These are phyloP conservation scores for Acacia confusa DNA, from an alignment of 306 rosid genomes.

Conservation along the genomic window DNA sequence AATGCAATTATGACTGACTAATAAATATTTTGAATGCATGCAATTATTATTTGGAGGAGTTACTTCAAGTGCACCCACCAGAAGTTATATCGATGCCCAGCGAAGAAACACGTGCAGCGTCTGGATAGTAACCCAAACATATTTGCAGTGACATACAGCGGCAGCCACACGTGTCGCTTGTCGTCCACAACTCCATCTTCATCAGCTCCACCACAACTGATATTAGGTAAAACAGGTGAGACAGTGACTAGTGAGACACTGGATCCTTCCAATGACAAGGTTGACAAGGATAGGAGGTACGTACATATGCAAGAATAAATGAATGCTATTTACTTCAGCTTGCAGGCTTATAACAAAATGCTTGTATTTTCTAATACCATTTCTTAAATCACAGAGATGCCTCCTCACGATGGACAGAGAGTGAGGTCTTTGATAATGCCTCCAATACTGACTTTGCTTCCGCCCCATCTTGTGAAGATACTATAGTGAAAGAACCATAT, in stretches of 20 bases:
- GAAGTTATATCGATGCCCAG: conserved; percentile 58
- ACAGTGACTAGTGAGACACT: not conserved
- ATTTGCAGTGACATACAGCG: conserved; percentile 56
- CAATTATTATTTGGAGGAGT: conserved; percentile 32
- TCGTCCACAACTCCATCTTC: conserved; percentile 77
- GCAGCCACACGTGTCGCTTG: conserved; percentile 63
- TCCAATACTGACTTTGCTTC: too few species aligned
- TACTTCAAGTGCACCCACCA: conserved; percentile 80
- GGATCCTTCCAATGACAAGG: not conserved
- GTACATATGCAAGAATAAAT: too few species aligned
- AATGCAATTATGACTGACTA: not conserved
- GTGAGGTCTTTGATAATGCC: too few species aligned
- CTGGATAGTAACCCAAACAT: conserved; percentile 46
- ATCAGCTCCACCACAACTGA: conserved; percentile 36
- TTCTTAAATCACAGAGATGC: not conserved
- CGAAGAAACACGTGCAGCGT: conserved; percentile 74
- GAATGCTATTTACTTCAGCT: not conserved
- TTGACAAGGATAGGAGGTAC: too few species aligned
- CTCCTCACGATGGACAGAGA: not conserved
- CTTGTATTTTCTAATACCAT: not conserved
- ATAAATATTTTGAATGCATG: not conserved
- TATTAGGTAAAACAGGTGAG: not conserved
- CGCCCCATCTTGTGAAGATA: too few species aligned
- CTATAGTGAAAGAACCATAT: too few species aligned
- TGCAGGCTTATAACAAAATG: not conserved